Percentiles rank a stretch among this genome's conserved stretches.
phyloP scores from a whole-genome alignment of 1,139 yeast genomes.

The Geotrichum fermentans region DNA sequence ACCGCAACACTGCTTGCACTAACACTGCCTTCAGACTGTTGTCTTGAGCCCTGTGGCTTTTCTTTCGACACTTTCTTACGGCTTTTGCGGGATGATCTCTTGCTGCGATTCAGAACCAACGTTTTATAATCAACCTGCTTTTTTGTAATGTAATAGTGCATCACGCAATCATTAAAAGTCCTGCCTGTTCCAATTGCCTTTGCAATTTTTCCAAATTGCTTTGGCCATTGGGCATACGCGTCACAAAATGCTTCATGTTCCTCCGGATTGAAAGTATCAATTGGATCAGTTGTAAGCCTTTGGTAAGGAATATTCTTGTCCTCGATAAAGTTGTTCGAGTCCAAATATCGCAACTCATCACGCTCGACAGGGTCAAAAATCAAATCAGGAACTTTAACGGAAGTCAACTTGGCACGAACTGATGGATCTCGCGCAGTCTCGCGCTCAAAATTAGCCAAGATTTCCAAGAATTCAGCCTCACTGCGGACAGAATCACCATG shows the following conservation, averaged over 20 bases:
- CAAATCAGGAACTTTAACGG: constrained; percentile 80
- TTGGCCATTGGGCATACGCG: constrained; percentile 73
- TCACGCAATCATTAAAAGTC: constrained; percentile 79
- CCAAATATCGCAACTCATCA: constrained; percentile 47
- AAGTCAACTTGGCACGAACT: constrained; percentile 71
- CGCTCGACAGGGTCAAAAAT: constrained; percentile 61
- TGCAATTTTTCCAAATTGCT: constrained; percentile 87
- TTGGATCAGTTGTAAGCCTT: constrained; percentile 61
- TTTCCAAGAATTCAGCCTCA: constrained; percentile 84
- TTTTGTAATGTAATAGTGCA: constrained; percentile 89
- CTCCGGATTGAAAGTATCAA: constrained; percentile 62
- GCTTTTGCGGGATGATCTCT: constrained; percentile 39
- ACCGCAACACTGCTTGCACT: not conserved
- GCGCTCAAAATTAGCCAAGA: constrained; percentile 62
- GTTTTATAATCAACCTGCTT: constrained; percentile 72
- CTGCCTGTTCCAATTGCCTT: constrained; percentile 74
- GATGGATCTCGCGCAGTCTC: constrained; percentile 81
- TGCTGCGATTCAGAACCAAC: constrained; percentile 52
- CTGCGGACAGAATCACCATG: constrained; percentile 72
- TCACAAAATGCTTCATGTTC: constrained; percentile 82
- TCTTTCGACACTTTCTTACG: constrained; percentile 27
- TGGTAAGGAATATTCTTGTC: constrained; percentile 53
- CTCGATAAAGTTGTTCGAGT: constrained; percentile 64
- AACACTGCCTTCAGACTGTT: constrained; percentile 2
- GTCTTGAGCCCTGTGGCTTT: constrained; percentile 14